Evolutionary conservation across 2,329 filamentous ascomycete genomes (phyloP), one percentile per base, ranked within the genome.

Genomic region (Botryotinia globosa): DNA sequence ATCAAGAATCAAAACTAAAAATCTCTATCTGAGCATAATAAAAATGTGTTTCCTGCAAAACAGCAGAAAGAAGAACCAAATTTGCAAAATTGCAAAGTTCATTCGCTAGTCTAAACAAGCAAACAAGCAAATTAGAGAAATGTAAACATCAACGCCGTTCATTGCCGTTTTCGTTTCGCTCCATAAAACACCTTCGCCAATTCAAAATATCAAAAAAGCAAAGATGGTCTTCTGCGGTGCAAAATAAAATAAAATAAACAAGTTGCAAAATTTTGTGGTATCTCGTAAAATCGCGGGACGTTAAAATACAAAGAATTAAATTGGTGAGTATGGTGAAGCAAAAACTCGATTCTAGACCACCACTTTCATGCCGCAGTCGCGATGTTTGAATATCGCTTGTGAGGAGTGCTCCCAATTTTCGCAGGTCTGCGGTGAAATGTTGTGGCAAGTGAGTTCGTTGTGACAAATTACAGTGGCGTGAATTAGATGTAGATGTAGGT

Each of bases 211-310:
- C 62, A 71, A 72, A 66, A 25, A 70, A 63, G 29, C 29, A 39
- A 65, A 45, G 45, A 45, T 16, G 20, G 29, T 64, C 62, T 64
- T 64, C 20, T n/a, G 63, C 29, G 20, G 29, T 22, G 63, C 29
- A 18, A 68, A 34, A 66, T 48, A 66, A 66, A 72, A 42, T 42
- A 42, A 48, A 37, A 42, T 45, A 61, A 48, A 68, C 59, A 72
- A 68, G 18, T 59, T 42, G 48, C 48, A 61, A 54, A 71, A 72
- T 32, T 45, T 63, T 74, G 69, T 77, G 76, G 76, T 77, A 77
- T 77, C 76, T 75, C 73, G 72, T 71, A 69, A 76, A 75, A 71
- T 62, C 70, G 74, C 67, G 71, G 74, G 71, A 73, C 73, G 69
- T 75, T 69, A 74, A 74, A 66, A 58, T 68, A 63, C 72, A 72